A percentile compares a stretch with the other conserved stretches of the same genome.
phyloP scores from a whole-genome alignment of 169 alveolate genomes.

The Plasmodium chabaudi region DNA sequence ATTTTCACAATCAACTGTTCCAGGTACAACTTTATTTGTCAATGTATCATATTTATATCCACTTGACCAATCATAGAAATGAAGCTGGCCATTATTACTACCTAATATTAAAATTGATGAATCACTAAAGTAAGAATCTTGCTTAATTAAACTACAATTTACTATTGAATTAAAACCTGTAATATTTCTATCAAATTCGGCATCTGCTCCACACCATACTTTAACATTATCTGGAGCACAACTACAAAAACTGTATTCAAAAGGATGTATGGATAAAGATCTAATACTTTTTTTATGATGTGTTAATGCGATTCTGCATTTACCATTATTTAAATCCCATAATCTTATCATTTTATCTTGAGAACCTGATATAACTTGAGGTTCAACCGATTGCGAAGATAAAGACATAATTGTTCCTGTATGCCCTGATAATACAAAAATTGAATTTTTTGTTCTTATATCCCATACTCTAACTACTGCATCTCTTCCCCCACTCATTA shows the following conservation, averaged over 20 bases:
- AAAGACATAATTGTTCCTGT: conserved; percentile 94
- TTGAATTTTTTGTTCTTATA: conserved; percentile 95
- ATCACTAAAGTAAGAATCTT: conserved; percentile 90
- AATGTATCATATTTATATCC: conserved; percentile 96
- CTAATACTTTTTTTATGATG: conserved; percentile 98
- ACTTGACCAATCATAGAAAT: conserved; percentile 97
- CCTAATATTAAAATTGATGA: conserved; percentile 94
- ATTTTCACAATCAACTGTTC: conserved; percentile 97
- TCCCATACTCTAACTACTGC: conserved; percentile 99
- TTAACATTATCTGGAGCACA: conserved; percentile 98
- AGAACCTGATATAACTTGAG: conserved; percentile 97
- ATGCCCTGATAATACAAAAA: conserved; percentile 96
- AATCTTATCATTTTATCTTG: conserved; percentile 95
- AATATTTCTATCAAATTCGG: conserved; percentile 87
- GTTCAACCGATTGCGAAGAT: conserved; percentile 94
- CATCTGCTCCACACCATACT: conserved; percentile 94
- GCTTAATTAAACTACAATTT: conserved; percentile 93
- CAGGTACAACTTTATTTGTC: conserved; percentile 94
- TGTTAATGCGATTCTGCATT: conserved; percentile 94
- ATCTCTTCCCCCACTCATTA: conserved; percentile 98
- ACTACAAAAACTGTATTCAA: conserved; percentile 97
- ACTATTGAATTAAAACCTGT: conserved; percentile 93
- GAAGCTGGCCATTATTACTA: conserved; percentile 96
- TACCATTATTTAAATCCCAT: conserved; percentile 98
- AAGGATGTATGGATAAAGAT: conserved; percentile 95